Evolutionary conservation across 192 early-diverging fungal species (phyloP).

Genomic region (Entomortierella parvispora): DNA sequence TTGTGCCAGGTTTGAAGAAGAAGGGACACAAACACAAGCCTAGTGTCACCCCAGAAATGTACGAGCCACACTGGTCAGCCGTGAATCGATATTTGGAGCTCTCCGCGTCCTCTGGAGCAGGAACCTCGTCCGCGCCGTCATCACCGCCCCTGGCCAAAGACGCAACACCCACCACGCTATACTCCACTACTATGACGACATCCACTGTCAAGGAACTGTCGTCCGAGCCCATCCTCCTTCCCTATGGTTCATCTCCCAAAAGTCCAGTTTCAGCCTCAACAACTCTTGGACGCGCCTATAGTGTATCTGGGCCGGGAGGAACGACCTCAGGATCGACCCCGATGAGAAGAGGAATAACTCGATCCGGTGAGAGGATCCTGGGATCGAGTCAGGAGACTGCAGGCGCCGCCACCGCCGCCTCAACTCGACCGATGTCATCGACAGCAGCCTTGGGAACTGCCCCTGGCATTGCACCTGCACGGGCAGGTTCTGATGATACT

Average conservation of each 20-base stretch:
- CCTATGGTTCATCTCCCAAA: background rate
- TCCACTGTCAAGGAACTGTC: background rate
- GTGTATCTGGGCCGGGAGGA: background rate
- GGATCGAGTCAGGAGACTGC: too few relatives aligned
- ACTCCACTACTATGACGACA: too few relatives aligned
- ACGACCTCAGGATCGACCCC: background rate
- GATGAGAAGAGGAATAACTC: background rate
- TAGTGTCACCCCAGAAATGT: slow-evolving; percentile 36
- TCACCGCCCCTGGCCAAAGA: background rate
- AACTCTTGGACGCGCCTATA: too few relatives aligned
- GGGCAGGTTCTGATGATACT: too few relatives aligned
- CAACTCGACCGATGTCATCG: too few relatives aligned
- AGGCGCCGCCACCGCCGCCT: too few relatives aligned
- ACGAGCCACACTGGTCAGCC: slow-evolving; percentile 44
- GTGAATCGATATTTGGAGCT: slow-evolving; percentile 33
- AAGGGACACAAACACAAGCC: slow-evolving; percentile 14
- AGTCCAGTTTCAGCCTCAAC: too few relatives aligned
- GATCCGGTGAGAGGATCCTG: too few relatives aligned
- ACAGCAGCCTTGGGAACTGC: too few relatives aligned
- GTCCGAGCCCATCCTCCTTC: too few relatives aligned
- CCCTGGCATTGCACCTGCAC: too few relatives aligned
- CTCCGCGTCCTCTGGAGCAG: background rate
- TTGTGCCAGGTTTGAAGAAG: too few relatives aligned
- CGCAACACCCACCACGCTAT: slow-evolving; percentile 2
- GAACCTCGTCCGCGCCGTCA: background rate